Evolutionary conservation across 306 rosid species (phyloP).

Genomic region (Pyrus communis): DNA sequence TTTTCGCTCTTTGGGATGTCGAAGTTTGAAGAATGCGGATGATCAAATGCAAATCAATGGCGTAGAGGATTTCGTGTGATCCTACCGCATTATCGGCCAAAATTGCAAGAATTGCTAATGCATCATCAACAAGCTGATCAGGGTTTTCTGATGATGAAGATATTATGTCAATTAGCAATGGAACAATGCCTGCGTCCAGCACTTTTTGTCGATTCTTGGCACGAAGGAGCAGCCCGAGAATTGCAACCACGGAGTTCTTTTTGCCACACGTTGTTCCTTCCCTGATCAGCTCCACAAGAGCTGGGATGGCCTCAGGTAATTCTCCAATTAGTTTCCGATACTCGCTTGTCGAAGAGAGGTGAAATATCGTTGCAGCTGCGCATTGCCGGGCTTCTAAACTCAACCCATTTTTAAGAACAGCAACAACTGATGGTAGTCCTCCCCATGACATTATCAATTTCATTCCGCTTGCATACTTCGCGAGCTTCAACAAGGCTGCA

Average conservation of each 20-base stretch:
- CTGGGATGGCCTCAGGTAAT: constrained; percentile 36
- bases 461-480: constrained; percentile 53
- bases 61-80: constrained; percentile 25
- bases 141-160: constrained; percentile 29
- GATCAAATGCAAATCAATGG: constrained; percentile 26
- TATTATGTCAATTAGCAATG: constrained; percentile 35
- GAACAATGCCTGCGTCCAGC: constrained; percentile 43
- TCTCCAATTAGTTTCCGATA: constrained; percentile 55
- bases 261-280: constrained; percentile 62
- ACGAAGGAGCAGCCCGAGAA: constrained; percentile 49
- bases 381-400: constrained; percentile 48
- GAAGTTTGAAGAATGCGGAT: constrained; percentile 22
- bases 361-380: constrained; percentile 62
- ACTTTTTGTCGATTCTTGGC: constrained; percentile 45
- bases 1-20: constrained; percentile 30
- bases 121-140: constrained; percentile 37
- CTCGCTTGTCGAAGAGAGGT: constrained; percentile 52
- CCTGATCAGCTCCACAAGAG: constrained; percentile 42
- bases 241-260: constrained; percentile 67
- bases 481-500: constrained; percentile 63
- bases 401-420: constrained; percentile 40
- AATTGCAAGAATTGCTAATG: constrained; percentile 49
- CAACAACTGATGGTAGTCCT: constrained; percentile 39
- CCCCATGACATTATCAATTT: constrained; percentile 30
- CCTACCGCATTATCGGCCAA: constrained; percentile 61